Percentiles rank a stretch among this genome's conserved stretches.
Evolutionary conservation across 805 yeast genomes (phyloP).

Genomic region (Starmera pachycereana): DNA sequence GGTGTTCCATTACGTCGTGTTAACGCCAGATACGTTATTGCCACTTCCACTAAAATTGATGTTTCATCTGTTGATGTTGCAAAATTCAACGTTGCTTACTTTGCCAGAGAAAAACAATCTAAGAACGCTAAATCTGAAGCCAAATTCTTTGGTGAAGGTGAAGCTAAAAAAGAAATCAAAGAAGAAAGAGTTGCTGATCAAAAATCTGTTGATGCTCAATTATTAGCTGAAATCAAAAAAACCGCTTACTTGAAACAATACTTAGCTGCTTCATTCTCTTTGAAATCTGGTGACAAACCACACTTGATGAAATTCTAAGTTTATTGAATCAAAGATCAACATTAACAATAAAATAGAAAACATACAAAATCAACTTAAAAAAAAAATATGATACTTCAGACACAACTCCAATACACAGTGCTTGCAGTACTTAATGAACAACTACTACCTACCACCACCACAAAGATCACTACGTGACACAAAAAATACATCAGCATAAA

Average conservation of each 20-base stretch:
- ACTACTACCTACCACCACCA: no score
- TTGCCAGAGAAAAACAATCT: conserved; percentile 87
- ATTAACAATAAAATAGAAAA: no score
- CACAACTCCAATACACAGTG: no score
- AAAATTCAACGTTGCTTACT: conserved; percentile 90
- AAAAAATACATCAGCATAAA: neutral
- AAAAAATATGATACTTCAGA: no score
- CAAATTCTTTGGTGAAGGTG: conserved; percentile 77
- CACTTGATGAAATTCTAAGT: conserved; percentile 92
- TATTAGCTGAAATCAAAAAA: conserved; percentile 90
- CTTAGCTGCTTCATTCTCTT: conserved; percentile 90
- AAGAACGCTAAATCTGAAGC: conserved; percentile 82
- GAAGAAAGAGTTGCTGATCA: conserved; percentile 95
- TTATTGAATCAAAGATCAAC: no score
- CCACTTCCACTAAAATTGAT: conserved; percentile 88
- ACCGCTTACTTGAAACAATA: conserved; percentile 95
- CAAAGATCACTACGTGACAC: no score
- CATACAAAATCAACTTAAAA: no score
- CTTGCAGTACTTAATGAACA: no score
- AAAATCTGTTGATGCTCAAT: conserved; percentile 87
- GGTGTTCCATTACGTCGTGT: conserved; percentile 99
- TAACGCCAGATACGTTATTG: conserved; percentile 96
- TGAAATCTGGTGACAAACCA: conserved; percentile 97
- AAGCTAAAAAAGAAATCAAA: conserved; percentile 74
- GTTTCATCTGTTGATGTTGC: conserved; percentile 74